These are phyloP conservation scores for Candida ortonii DNA, from an alignment of 805 yeast genomes.

Conservation along the genomic window DNA sequence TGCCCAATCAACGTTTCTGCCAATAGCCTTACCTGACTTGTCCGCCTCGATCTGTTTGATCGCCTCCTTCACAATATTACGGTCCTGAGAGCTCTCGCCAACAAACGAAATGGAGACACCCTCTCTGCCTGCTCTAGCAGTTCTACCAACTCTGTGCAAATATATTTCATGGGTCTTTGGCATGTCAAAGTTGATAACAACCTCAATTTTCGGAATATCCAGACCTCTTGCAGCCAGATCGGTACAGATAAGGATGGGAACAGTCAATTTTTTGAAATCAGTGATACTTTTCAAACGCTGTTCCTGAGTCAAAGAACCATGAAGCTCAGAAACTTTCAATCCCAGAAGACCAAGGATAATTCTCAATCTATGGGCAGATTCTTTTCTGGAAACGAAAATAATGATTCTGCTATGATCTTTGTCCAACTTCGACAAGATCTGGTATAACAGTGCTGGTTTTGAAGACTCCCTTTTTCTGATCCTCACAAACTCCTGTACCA, in stretches of 20 bases:
- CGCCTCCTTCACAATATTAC: conserved; percentile 88
- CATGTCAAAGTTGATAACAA: conserved; percentile 93
- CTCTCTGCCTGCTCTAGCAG: conserved; percentile 98
- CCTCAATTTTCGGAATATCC: conserved; percentile 96
- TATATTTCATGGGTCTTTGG: conserved; percentile 90
- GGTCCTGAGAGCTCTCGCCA: conserved; percentile 84
- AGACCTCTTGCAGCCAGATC: conserved; percentile 99
- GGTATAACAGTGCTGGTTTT: conserved; percentile 79
- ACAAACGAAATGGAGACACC: conserved; percentile 93
- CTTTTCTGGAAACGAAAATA: conserved; percentile 90
- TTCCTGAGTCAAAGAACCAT: conserved; percentile 84
- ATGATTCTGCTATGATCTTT: conserved; percentile 69
- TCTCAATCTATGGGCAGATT: conserved; percentile 82
- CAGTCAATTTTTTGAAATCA: conserved; percentile 75
- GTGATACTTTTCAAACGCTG: conserved; percentile 86
- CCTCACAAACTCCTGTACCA: conserved; percentile 91
- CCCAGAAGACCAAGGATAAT: conserved; percentile 73
- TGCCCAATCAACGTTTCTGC: conserved; percentile 88
- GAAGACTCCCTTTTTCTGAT: conserved; percentile 83
- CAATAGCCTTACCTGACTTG: conserved; percentile 62
- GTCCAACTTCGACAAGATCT: conserved; percentile 66
- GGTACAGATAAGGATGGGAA: conserved; percentile 90
- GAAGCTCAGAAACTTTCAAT: conserved; percentile 73
- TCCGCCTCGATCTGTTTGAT: conserved; percentile 61
- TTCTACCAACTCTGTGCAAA: conserved; percentile 97